Percentiles rank a stretch among this genome's conserved stretches.
Evolutionary conservation across 2,329 filamentous ascomycete species (phyloP).

Genomic region (Pseudogymnoascus sp.): DNA sequence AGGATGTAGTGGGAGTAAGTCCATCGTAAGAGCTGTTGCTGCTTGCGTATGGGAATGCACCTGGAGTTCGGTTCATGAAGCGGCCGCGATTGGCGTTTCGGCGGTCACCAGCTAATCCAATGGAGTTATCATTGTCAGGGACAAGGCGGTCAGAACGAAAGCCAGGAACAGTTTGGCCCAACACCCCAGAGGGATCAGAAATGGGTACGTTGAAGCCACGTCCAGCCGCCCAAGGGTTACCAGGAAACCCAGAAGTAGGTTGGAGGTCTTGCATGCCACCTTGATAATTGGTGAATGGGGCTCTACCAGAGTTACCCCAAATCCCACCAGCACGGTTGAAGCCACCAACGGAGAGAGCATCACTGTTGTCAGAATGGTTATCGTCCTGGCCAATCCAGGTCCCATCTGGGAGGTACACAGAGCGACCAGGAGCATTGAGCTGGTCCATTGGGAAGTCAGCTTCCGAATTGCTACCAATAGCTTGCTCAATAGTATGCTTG

Average conservation of each 20-base stretch:
- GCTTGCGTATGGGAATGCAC: slow-evolving; percentile 26
- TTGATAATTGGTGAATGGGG: slow-evolving; percentile 26
- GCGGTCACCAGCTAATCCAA: slow-evolving; percentile 18
- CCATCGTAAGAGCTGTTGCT: slow-evolving; percentile 30
- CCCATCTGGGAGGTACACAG: slow-evolving; percentile 33
- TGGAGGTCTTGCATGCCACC: slow-evolving; percentile 20
- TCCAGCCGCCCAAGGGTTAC: slow-evolving; percentile 44
- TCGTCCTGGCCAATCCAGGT: slow-evolving; percentile 49
- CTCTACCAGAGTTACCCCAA: slow-evolving; percentile 42
- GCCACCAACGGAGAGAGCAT: slow-evolving; percentile 42
- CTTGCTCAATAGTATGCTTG: slow-evolving; percentile 51
- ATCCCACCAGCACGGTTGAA: slow-evolving; percentile 49
- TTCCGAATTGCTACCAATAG: slow-evolving; percentile 41
- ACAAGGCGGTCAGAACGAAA: slow-evolving; percentile 26
- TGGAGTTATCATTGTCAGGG: slow-evolving; percentile 24
- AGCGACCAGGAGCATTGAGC: slow-evolving; percentile 30
- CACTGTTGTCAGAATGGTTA: slow-evolving; percentile 48
- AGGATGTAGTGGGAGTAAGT: slow-evolving; percentile 24
- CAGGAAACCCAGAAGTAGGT: slow-evolving; percentile 30
- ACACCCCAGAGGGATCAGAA: slow-evolving; percentile 20
- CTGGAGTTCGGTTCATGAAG: slow-evolving; percentile 23
- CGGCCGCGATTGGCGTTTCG: slow-evolving; percentile 23
- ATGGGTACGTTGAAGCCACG: slow-evolving; percentile 28
- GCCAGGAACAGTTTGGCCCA: slow-evolving; percentile 19
- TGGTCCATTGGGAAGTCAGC: slow-evolving; percentile 29